These are phyloP conservation scores for Solanum chiquidenum DNA, from an alignment of 257 asterid species.

Conservation along the genomic window DNA sequence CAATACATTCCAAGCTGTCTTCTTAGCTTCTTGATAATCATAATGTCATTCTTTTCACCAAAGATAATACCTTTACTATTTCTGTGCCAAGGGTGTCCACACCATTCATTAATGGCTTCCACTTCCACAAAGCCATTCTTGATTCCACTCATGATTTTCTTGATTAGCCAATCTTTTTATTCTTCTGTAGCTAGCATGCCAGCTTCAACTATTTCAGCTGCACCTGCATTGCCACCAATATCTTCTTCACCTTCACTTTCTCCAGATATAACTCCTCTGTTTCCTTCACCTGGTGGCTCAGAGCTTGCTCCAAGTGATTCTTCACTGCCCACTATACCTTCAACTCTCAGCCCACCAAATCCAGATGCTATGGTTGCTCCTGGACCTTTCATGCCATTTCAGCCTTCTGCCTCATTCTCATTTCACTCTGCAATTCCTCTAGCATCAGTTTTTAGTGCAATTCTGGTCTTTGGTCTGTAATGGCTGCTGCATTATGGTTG, in stretches of 20 bases:
- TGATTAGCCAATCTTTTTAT: conserved; percentile 8
- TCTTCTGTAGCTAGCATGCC: conserved; percentile 16
- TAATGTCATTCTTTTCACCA: background rate
- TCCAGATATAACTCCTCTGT: conserved; percentile 69
- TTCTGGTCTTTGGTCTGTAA: conserved; percentile 17
- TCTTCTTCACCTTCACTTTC: conserved; percentile 40
- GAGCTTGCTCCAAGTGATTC: conserved; percentile 64
- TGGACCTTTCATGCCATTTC: conserved; percentile 38
- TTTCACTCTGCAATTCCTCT: conserved; percentile 30
- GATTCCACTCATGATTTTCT: conserved; percentile 10
- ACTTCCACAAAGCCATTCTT: conserved; percentile 8
- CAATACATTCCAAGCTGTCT: conserved; percentile 33
- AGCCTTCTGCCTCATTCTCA: conserved; percentile 30
- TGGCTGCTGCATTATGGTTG: conserved; percentile 13
- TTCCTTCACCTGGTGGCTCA: conserved; percentile 70
- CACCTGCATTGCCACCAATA: conserved; percentile 61
- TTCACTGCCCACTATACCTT: conserved; percentile 60
- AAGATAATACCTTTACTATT: background rate
- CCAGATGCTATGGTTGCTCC: conserved; percentile 55
- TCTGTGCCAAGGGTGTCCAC: conserved; percentile 10
- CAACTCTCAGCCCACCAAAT: conserved; percentile 97
- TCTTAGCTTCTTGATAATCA: conserved; percentile 6
- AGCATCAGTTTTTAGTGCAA: conserved; percentile 11
- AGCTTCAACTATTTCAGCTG: conserved; percentile 71
- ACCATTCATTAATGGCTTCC: conserved; percentile 33